phyloP scores from a whole-genome alignment of 305 asterid genomes.

The Striga hermonthica region DNA sequence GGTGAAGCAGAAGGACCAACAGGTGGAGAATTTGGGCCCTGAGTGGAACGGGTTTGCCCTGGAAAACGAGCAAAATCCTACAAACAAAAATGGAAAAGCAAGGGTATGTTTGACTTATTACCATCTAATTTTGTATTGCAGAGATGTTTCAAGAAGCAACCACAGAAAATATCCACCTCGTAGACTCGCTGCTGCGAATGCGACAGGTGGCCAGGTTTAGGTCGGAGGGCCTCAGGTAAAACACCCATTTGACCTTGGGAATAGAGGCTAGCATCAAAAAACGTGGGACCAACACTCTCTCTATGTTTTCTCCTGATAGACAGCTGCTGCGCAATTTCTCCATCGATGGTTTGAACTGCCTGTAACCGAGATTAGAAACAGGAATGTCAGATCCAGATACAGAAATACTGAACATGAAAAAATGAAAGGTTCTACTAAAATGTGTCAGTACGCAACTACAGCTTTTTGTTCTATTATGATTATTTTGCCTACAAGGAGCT shows the following conservation, averaged over 20 bases:
- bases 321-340: constrained; percentile 80
- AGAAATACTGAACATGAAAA: neutral
- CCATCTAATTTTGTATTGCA: constrained; percentile 17
- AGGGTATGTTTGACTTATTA: constrained; percentile 19
- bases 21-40: constrained; percentile 63
- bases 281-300: constrained; percentile 70
- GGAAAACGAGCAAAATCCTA: constrained; percentile 97
- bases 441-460: neutral
- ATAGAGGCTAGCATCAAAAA: constrained; percentile 65
- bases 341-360: constrained; percentile 96
- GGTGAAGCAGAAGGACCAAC: constrained; percentile 67
- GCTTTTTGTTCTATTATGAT: too few relatives aligned
- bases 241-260: constrained; percentile 72
- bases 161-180: constrained; percentile 52
- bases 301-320: constrained; percentile 73
- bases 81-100: constrained; percentile 21
- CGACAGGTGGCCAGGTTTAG: constrained; percentile 91
- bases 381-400: constrained; percentile 24
- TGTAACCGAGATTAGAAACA: constrained; percentile 30
- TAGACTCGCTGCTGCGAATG: constrained; percentile 94
- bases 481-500: too few relatives aligned
- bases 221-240: constrained; percentile 93
- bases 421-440: neutral
- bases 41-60: constrained; percentile 81
- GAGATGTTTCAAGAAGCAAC: constrained; percentile 18